Evolutionary conservation across 192 early-diverging fungal genomes (phyloP), one percentile per base, ranked within the genome.

Genomic region (Phycomyces nitens): DNA sequence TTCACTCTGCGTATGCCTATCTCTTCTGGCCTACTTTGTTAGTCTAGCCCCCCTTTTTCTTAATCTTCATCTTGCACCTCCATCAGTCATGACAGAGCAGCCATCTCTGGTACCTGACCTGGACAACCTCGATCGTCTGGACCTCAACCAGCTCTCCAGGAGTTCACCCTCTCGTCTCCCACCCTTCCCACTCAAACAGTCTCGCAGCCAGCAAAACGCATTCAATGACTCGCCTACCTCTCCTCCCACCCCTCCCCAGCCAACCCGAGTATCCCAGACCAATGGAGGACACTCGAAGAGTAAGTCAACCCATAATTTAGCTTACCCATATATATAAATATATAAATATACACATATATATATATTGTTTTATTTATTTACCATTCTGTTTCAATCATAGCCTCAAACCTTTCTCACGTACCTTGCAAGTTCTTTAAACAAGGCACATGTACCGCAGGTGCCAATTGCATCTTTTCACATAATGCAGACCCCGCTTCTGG

Each of bases 351-450:
- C n/a, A n/a, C n/a, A n/a, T n/a, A n/a, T n/a, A n/a, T n/a, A n/a
- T n/a, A n/a, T n/a, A n/a, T n/a, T n/a, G n/a, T n/a, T 18, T 47
- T n/a, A 47, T 47, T 18, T 47, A 47, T 47, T 47, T 18, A 14
- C 11, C 11, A 47, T 47, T 18, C 2, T 47, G 12, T 47, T 47
- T 18, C 12, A 14, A 14, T 47, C 11, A 3, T 42, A 66, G 64
- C 56, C 14, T 60, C 62, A 49, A 77, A 77, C 39, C 60, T 80
- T 5, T 74, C 76, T 11, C 89, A 90, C 60, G 83, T 90, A 54
- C 89, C 89, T 12, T 91, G 89, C 80, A 91, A 91, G 74, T 91
- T 91, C 70, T 89, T 82, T 79, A 89, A 84, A 66, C 82, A 83
- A 50, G 87, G 88, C 8, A 83, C 85, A 38, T 91, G 89, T 68